Conservation (phyloP, 1,139 yeast genomes). For the Hanseniaspora uvarum region DNA sequence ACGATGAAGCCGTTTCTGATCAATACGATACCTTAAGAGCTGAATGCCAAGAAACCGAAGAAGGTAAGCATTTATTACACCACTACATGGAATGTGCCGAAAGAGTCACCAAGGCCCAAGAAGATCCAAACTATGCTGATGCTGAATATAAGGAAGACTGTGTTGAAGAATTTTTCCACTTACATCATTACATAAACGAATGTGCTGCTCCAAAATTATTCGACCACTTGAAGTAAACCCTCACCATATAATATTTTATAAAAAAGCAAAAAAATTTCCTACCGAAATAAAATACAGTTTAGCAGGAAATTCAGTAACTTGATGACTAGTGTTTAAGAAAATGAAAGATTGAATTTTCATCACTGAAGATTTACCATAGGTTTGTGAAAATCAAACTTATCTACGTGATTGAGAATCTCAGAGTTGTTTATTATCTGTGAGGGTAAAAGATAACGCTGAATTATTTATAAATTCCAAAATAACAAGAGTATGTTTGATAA, state of each 20-base stretch:
- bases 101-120: slow-evolving; percentile 80
- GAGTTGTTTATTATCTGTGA: background rate
- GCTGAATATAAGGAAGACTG: slow-evolving; percentile 89
- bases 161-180: slow-evolving; percentile 95
- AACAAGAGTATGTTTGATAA: background rate
- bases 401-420: background rate
- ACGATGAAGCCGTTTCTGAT: slow-evolving; percentile 62
- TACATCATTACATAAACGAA: slow-evolving; percentile 85
- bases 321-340: background rate
- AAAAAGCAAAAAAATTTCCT: background rate
- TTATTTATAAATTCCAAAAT: slow-evolving; percentile 14
- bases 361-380: background rate
- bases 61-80: slow-evolving; percentile 68
- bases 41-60: slow-evolving; percentile 56
- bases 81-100: slow-evolving; percentile 92
- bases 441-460: slow-evolving; percentile 7
- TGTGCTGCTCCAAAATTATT: slow-evolving; percentile 89
- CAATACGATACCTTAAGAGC: slow-evolving; percentile 58
- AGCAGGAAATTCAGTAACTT: slow-evolving; percentile 1
- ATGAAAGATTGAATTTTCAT: background rate
- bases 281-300: slow-evolving; percentile 1
- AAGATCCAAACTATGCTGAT: slow-evolving; percentile 72
- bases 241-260: background rate
- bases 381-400: background rate
- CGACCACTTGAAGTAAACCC: slow-evolving; percentile 61